Evolutionary conservation across 208 protist genomes (phyloP), one percentile per base, ranked within the genome.

Genomic region (Leishmania braziliensis): DNA sequence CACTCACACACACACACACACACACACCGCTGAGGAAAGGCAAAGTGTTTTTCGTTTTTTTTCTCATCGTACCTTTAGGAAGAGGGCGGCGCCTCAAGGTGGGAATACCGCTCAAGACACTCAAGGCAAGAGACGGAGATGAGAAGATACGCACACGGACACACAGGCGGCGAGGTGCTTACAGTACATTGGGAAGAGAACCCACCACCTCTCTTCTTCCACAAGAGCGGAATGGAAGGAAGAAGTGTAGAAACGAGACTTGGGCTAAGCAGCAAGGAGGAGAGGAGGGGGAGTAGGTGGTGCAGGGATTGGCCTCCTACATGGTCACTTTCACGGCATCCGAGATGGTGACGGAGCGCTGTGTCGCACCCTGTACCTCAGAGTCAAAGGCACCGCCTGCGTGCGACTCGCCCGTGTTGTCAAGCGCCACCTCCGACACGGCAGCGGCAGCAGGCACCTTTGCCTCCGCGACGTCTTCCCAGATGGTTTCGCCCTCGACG

Each of bases 391-490:
- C 1, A 26, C n/a, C 43, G 60, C 62, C 51, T 68, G 33, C 77
- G 12, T 36, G 39, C 26, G 66, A 82, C 16, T 74, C 80, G 4
- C 23, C 26, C 1, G 58, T 71, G 12, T 79, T 80, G 3, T 82
- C 85, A 8, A 48, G 65, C n/a, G 33, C 50, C 10, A 46, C 78
- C 26, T 39, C 80, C 26, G 60, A 26, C 16, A 65, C 29, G 4
- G 29, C 39, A 69, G 63, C 29, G 23, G 74, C 74, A 18, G 86
- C 82, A n/a, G 82, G 73, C 8, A 75, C 6, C 87, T 92, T 89
- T 4, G 95, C 93, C 77, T 98, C 93, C 78, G 91, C 88, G 14
- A 92, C 73, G 3, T 91, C 86, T 78, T 98, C 95, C 90, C 92
- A 98, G 58, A 94, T 82, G 29, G 81, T 72, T 50, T 96, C 90